Evolutionary conservation across 768 basidiomycete species (phyloP), one percentile per base, ranked within the genome.

Genomic region (Auriscalpium orientale): DNA sequence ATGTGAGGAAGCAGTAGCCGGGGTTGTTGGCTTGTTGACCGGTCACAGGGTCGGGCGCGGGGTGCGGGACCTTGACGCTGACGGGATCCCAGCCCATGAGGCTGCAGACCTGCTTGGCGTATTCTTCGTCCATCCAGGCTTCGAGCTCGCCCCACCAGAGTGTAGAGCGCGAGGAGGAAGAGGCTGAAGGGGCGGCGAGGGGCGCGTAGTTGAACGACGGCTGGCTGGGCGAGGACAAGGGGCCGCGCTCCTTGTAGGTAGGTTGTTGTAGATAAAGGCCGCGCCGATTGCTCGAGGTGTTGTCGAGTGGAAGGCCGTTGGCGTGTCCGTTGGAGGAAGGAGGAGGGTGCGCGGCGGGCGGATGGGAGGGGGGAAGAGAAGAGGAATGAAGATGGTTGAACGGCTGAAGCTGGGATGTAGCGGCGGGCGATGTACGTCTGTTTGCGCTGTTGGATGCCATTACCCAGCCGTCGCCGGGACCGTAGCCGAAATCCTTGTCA

Each of bases 111-210:
- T 91, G 88, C 70, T 88, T 87, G 46, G 85, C 89, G 76, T 94
- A 95, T 68, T 90, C 87, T 80, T 93, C 91, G 73, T 95, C 91
- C 94, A 95, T 95, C 93, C 93, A 95, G 62, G 87, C 84, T 70
- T 95, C 93, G 54, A 95, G 81, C 65, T 91, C 88, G 61, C 85
- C 83, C 83, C 94, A 90, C 79, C 83, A 89, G 62, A 92, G 81
- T 44, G 89, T 87, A 57, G 79, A 79, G 67, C 80, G 79, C 49
- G 76, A 69, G 46, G 50, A 56, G 43, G 57, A 56, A 59, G 60
- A 65, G 60, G 65, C 61, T 67, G 59, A 57, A 68, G 67, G 46
- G 61, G 64, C 44, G 55, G 67, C 56, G 58, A 69, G 55, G 55
- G 58, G 54, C 44, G 61, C 47, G 64, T 66, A 56, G 65, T 62